Conservation (phyloP, 805 yeast species). For the Helenozyma baotianmanensis region DNA sequence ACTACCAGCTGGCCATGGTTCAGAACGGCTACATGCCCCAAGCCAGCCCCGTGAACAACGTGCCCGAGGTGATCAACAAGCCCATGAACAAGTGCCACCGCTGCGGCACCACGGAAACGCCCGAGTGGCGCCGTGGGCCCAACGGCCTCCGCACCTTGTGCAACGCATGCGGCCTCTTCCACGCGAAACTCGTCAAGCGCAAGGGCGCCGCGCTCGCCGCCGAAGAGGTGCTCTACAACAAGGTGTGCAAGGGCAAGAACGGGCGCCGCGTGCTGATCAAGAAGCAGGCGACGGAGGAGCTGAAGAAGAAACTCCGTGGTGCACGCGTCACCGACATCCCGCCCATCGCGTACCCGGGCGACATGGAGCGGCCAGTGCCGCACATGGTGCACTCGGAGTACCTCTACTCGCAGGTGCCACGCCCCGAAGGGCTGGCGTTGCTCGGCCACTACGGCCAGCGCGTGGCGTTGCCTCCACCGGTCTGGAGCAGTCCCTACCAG, state of each 20-base stretch:
- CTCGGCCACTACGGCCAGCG: neutral
- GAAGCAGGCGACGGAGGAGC: slow-evolving; percentile 12
- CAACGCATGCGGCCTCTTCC: slow-evolving; percentile 42
- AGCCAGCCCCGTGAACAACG: slow-evolving; percentile 3
- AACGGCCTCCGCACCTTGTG: slow-evolving; percentile 42
- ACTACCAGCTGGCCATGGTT: neutral
- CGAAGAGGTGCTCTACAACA: slow-evolving; percentile 37
- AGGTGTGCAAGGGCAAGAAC: slow-evolving; percentile 41
- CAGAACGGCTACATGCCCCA: slow-evolving; percentile 1
- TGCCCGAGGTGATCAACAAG: slow-evolving; percentile 14
- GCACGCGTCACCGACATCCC: slow-evolving; percentile 9
- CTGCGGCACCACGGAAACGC: slow-evolving; percentile 44
- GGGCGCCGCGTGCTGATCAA: slow-evolving; percentile 37
- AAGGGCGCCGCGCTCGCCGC: slow-evolving; percentile 28
- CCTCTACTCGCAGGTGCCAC: neutral
- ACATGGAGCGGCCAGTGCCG: neutral
- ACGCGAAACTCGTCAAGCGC: slow-evolving; percentile 34
- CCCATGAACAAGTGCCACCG: slow-evolving; percentile 38
- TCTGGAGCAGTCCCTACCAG: slow-evolving; percentile 1
- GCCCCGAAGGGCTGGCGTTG: neutral
- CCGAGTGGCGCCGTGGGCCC: slow-evolving; percentile 44
- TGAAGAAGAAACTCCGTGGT: slow-evolving; percentile 2
- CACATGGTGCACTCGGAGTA: slow-evolving; percentile 1
- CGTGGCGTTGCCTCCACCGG: slow-evolving; percentile 2
- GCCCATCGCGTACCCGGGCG: slow-evolving; percentile 4